Percentiles rank a stretch among this genome's conserved stretches.
Evolutionary conservation across 305 asterid species (phyloP).

Genomic region (Fraxinus nigra): DNA sequence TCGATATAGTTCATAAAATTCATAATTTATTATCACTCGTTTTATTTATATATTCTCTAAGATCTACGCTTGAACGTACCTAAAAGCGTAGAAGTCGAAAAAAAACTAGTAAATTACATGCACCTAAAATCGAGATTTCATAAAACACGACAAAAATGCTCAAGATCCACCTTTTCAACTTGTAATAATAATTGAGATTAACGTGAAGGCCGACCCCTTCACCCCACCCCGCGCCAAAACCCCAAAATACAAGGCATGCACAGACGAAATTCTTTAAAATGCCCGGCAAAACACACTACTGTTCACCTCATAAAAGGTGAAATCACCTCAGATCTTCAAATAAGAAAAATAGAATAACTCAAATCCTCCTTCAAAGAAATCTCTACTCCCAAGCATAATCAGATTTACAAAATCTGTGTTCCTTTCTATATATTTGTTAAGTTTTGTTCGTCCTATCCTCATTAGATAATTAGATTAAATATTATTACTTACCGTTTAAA

Average conservation of each 20-base stretch:
- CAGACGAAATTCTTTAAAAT: constrained; percentile 9
- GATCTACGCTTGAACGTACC: not conserved
- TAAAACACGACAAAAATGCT: not conserved
- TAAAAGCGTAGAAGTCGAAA: not conserved
- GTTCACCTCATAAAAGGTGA: constrained; percentile 1
- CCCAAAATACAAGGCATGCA: not conserved
- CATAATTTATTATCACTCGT: too few relatives aligned
- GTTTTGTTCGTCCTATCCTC: constrained; percentile 7
- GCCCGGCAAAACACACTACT: constrained; percentile 14
- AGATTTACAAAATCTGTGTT: constrained; percentile 21
- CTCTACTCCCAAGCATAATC: not conserved
- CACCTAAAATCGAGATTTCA: not conserved
- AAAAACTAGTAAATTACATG: not conserved
- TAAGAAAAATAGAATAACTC: not conserved
- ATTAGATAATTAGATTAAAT: not conserved
- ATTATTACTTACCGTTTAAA: not conserved
- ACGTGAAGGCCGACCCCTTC: not conserved
- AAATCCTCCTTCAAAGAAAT: not conserved
- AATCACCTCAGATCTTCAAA: not conserved
- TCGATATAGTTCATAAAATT: not conserved
- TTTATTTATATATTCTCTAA: too few relatives aligned
- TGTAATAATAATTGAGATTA: not conserved
- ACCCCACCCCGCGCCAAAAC: not conserved
- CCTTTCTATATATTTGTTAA: constrained; percentile 9
- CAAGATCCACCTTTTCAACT: not conserved